A percentile compares a stretch with the other conserved stretches of the same genome.
These are phyloP conservation scores for Polyplosphaeria fusca DNA, from an alignment of 495 filamentous ascomycete species.

Conservation along the genomic window DNA sequence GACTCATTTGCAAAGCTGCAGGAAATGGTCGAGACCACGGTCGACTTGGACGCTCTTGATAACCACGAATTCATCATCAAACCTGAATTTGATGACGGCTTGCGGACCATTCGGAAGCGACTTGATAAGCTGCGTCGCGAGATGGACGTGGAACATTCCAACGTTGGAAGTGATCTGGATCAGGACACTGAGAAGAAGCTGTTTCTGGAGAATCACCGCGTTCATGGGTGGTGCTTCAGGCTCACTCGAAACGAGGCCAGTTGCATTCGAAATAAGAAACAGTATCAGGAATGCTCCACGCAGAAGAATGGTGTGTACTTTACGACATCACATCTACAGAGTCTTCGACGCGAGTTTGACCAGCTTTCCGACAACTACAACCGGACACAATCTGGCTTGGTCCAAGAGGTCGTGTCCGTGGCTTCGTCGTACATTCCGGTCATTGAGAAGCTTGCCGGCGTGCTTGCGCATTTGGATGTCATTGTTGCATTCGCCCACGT, in stretches of 20 bases:
- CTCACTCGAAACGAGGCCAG: slow-evolving; percentile 87
- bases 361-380: slow-evolving; percentile 95
- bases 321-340: slow-evolving; percentile 80
- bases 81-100: slow-evolving; percentile 89
- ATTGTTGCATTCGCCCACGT: slow-evolving; percentile 94
- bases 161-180: slow-evolving; percentile 74
- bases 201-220: slow-evolving; percentile 92
- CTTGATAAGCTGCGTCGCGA: slow-evolving; percentile 79
- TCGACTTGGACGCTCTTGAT: slow-evolving; percentile 91
- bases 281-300: slow-evolving; percentile 93
- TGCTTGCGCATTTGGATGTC: slow-evolving; percentile 93
- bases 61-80: slow-evolving; percentile 99
- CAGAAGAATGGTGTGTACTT: slow-evolving; percentile 99
- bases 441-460: slow-evolving; percentile 80
- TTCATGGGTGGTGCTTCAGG: slow-evolving; percentile 96
- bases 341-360: slow-evolving; percentile 84
- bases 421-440: slow-evolving; percentile 94
- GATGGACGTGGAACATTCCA: slow-evolving; percentile 79
- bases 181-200: slow-evolving; percentile 98
- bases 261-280: slow-evolving; percentile 85
- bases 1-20: slow-evolving; percentile 81
- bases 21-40: slow-evolving; percentile 98
- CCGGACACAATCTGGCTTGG: slow-evolving; percentile 85
- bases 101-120: slow-evolving; percentile 83
- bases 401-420: slow-evolving; percentile 88